These are phyloP conservation scores for Tolypocladium endophyticum DNA, from an alignment of 2,329 filamentous ascomycete genomes.

Conservation along the genomic window DNA sequence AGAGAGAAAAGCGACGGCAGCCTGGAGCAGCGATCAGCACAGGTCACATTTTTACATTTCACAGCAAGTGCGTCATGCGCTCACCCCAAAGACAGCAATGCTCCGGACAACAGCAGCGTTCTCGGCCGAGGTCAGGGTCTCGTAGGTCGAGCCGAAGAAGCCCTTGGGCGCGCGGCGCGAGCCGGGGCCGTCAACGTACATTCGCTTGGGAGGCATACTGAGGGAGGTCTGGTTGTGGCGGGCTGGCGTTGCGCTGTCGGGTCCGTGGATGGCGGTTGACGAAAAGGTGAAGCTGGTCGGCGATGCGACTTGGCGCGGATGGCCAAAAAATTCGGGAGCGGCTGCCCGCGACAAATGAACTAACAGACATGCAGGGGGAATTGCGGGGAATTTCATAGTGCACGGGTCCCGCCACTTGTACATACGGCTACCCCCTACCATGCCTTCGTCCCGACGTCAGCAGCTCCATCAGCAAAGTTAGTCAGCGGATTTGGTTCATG, in stretches of 20 bases:
- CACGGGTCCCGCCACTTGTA: neutral
- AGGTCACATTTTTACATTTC: neutral
- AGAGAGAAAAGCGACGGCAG: conserved; percentile 48
- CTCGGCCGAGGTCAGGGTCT: conserved; percentile 53
- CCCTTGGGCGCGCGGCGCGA: conserved; percentile 33
- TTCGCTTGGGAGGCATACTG: conserved; percentile 53
- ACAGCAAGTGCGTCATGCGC: conserved; percentile 16
- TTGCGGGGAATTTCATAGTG: neutral
- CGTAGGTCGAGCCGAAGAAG: conserved; percentile 48
- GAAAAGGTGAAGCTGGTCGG: neutral
- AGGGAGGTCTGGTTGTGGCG: neutral
- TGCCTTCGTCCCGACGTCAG: neutral
- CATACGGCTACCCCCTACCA: neutral
- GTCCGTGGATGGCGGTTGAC: neutral
- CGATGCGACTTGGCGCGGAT: neutral
- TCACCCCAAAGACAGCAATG: conserved; percentile 57
- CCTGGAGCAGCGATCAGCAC: conserved; percentile 5
- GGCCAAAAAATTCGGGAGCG: neutral
- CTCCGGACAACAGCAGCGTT: conserved; percentile 60
- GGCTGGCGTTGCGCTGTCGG: neutral
- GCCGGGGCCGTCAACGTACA: conserved; percentile 38
- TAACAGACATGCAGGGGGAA: neutral
- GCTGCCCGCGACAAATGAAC: neutral
- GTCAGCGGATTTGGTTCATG: neutral
- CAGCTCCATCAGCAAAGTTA: conserved; percentile 4